phyloP scores from a whole-genome alignment of 768 basidiomycete species.

The Lentinula sp. region DNA sequence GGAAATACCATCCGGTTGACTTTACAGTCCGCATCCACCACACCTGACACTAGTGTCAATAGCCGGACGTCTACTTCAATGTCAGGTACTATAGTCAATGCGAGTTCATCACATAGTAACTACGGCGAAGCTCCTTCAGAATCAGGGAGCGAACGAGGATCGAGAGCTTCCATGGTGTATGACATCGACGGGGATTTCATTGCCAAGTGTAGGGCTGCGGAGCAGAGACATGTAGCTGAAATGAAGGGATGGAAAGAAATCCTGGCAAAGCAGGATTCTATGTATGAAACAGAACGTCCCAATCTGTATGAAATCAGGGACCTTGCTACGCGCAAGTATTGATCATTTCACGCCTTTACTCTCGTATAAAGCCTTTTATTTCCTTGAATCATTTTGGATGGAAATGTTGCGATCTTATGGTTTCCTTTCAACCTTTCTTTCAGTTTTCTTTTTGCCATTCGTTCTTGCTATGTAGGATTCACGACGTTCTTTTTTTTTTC shows the following conservation, averaged over 20 bases:
- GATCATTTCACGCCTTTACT: slow-evolving; percentile 18
- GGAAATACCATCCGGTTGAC: slow-evolving; percentile 76
- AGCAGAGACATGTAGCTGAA: slow-evolving; percentile 77
- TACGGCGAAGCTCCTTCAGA: slow-evolving; percentile 67
- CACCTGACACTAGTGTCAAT: slow-evolving; percentile 21
- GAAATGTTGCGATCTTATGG: slow-evolving; percentile 19
- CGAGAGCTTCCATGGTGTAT: slow-evolving; percentile 71
- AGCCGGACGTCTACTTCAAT: slow-evolving; percentile 17
- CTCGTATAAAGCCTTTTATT: slow-evolving; percentile 17
- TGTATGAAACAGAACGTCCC: slow-evolving; percentile 48
- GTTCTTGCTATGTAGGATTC: not conserved
- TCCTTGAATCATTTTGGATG: slow-evolving; percentile 13
- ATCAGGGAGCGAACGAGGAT: slow-evolving; percentile 73
- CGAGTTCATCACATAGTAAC: slow-evolving; percentile 51
- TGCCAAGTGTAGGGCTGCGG: slow-evolving; percentile 66
- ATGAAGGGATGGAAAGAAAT: slow-evolving; percentile 73
- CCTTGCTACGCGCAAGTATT: slow-evolving; percentile 81
- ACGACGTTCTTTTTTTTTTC: not conserved
- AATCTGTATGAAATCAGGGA: slow-evolving; percentile 79
- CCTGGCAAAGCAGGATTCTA: slow-evolving; percentile 29
- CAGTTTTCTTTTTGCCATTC: slow-evolving; percentile 2
- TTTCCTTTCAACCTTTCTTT: slow-evolving; percentile 8
- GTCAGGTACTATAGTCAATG: slow-evolving; percentile 23
- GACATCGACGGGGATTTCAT: slow-evolving; percentile 75
- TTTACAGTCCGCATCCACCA: slow-evolving; percentile 25